These are phyloP conservation scores for Terana coerulea DNA, from an alignment of 768 basidiomycete species.

Conservation along the genomic window DNA sequence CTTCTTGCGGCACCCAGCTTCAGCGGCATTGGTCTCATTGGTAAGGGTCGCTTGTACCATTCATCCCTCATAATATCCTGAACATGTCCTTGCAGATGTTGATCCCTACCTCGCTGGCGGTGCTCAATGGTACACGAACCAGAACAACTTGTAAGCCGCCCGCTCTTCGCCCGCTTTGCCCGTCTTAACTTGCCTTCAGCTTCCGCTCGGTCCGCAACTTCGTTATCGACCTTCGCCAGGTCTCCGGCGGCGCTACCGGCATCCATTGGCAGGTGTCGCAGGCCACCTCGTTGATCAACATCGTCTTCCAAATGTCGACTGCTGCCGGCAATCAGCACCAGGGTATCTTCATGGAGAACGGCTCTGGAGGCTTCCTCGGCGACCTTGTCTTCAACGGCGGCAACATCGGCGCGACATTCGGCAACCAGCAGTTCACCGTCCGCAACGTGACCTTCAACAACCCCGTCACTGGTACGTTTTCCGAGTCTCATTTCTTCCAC, in stretches of 20 bases:
- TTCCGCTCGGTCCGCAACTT: constrained; percentile 74
- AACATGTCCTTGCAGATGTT: constrained; percentile 21
- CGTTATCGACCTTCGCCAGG: constrained; percentile 61
- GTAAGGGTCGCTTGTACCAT: constrained; percentile 36
- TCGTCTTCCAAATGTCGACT: constrained; percentile 67
- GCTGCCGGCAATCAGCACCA: constrained; percentile 60
- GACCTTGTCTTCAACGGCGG: constrained; percentile 47
- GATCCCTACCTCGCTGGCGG: constrained; percentile 43
- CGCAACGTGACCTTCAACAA: constrained; percentile 56
- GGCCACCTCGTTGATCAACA: constrained; percentile 69
- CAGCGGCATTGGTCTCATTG: constrained; percentile 69
- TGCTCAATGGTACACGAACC: constrained; percentile 54
- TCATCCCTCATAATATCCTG: too few species aligned
- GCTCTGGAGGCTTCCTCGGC: constrained; percentile 51
- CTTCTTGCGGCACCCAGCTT: constrained; percentile 60
- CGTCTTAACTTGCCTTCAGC: constrained; percentile 12
- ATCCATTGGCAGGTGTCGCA: constrained; percentile 85
- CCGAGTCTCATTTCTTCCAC: neutral
- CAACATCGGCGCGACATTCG: constrained; percentile 39
- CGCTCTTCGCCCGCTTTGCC: neutral
- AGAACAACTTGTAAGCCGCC: constrained; percentile 49
- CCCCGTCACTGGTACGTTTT: constrained; percentile 33
- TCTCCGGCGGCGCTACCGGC: constrained; percentile 47
- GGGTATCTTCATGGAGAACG: constrained; percentile 82
- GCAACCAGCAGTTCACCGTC: constrained; percentile 79